Base-by-base conservation (phyloP, 306 rosid genomes). In the Senna siamea region DNA sequence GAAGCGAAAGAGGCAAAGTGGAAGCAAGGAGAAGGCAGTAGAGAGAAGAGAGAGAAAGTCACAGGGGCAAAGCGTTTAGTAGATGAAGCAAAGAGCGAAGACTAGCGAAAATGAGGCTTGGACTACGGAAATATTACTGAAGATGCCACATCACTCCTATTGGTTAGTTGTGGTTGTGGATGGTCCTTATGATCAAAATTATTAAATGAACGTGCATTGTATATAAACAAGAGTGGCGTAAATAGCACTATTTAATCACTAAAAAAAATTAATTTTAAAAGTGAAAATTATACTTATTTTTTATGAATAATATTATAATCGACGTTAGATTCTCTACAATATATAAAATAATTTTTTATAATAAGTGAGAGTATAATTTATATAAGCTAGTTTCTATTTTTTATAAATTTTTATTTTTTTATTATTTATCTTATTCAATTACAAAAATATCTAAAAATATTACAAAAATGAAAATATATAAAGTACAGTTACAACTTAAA, bases 91-190 rank as follows among this genome's bases (percentile, higher is more conserved):
- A n/a, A 8, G 60, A 54, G 13, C 6, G 43, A 62, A 26, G 23
- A 41, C 0, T 18, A 0, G 6, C 0, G 13, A 8, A 4, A 50
- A 70, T 50, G 8, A 64, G 86, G 47, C 77, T 55, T 78, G 9
- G 76, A 32, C 15, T 56, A 44, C 9, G 54, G 37, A 44, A 68
- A 72, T 78, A 76, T 87, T 91, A 88, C 97, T 5, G 54, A 11
- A 18, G 32, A 5, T 30, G 80, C 87, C 94, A 85, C 46, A 68
- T 32, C 0, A 9, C 15, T 13, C 4, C 7, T 14, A 2, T 6
- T 7, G 48, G n/a, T 4, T 40, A 3, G 7, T 46, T 46, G 4
- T 37, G 7, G 69, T 5, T 28, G 6, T 13, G 48, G 9, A 1
- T 60, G 30, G 30, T 26, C 3, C 30, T 26, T 26, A 26, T 1